Conservation (phyloP, 163 green algal species). For the Smithsoniella earleae region DNA sequence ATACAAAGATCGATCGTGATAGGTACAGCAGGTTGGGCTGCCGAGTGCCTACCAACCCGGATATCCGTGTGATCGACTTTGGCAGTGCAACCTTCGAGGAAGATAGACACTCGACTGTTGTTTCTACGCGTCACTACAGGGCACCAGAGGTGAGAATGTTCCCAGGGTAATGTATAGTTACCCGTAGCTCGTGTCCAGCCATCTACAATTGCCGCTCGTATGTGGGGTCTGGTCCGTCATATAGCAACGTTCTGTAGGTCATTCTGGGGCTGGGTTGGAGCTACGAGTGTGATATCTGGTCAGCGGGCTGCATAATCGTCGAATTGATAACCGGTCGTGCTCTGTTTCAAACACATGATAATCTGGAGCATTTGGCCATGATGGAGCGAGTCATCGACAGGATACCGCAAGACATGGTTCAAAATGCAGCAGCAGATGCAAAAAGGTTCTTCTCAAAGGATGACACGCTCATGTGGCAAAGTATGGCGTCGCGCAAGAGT, state of each 20-base stretch:
- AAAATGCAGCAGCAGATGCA: background rate
- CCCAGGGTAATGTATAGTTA: background rate
- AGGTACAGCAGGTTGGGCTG: constrained; percentile 35
- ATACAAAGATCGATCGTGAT: constrained; percentile 39
- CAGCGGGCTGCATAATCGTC: constrained; percentile 88
- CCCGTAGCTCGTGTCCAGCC: background rate
- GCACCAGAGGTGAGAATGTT: constrained; percentile 76
- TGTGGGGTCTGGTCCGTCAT: background rate
- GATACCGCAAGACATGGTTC: background rate
- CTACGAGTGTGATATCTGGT: constrained; percentile 90
- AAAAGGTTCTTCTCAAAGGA: constrained; percentile 5
- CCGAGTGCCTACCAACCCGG: constrained; percentile 36
- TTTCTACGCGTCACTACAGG: constrained; percentile 39
- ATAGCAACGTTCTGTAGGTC: constrained; percentile 38
- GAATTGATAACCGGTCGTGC: constrained; percentile 77
- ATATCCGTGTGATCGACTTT: constrained; percentile 88
- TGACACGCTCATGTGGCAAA: background rate
- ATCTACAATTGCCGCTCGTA: background rate
- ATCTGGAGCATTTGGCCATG: constrained; percentile 85
- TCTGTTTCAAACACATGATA: constrained; percentile 70
- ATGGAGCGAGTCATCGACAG: constrained; percentile 54
- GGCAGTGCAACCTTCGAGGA: constrained; percentile 89
- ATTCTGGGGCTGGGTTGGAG: constrained; percentile 92
- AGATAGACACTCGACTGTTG: constrained; percentile 74
- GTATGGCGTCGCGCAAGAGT: constrained; percentile 3